Conservation (phyloP, 2,329 filamentous ascomycete genomes). For the Epichloe sp. region DNA sequence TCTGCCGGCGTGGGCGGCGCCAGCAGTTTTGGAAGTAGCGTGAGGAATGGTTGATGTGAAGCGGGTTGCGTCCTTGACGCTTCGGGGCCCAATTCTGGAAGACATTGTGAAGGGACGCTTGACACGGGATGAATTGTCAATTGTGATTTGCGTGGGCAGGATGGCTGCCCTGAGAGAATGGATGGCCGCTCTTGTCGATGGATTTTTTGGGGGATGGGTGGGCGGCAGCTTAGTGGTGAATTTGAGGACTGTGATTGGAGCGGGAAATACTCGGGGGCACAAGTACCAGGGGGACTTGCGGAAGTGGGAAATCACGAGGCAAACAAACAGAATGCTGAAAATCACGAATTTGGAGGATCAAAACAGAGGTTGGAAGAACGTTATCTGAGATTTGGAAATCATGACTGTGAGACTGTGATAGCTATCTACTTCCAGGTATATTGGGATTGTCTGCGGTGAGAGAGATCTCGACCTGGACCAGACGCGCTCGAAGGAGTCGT, state of each 20-base stretch:
- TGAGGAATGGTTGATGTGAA: conserved; percentile 45
- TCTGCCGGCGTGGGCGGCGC: conserved; percentile 22
- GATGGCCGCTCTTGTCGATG: conserved; percentile 15
- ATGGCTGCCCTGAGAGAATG: conserved; percentile 1
- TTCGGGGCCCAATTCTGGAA: conserved; percentile 42
- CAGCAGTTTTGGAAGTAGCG: conserved; percentile 48
- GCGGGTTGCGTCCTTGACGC: conserved; percentile 66
- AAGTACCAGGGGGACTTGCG: neutral
- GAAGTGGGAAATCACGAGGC: neutral
- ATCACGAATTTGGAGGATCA: neutral
- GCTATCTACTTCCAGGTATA: too few species aligned
- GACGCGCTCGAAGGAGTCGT: too few species aligned
- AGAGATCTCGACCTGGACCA: too few species aligned
- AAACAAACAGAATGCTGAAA: neutral
- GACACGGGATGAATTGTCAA: neutral
- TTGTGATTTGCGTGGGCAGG: neutral
- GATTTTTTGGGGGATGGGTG: conserved; percentile 18
- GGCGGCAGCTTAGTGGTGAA: conserved; percentile 12
- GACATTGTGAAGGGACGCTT: conserved; percentile 19
- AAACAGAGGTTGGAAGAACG: too few species aligned
- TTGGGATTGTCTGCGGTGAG: too few species aligned
- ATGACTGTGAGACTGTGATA: too few species aligned
- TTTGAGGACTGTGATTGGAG: conserved; percentile 21
- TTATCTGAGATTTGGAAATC: too few species aligned
- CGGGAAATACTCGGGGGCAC: conserved; percentile 21